Base-by-base conservation (phyloP, 345 rosid genomes). In the Turnera subulata region DNA sequence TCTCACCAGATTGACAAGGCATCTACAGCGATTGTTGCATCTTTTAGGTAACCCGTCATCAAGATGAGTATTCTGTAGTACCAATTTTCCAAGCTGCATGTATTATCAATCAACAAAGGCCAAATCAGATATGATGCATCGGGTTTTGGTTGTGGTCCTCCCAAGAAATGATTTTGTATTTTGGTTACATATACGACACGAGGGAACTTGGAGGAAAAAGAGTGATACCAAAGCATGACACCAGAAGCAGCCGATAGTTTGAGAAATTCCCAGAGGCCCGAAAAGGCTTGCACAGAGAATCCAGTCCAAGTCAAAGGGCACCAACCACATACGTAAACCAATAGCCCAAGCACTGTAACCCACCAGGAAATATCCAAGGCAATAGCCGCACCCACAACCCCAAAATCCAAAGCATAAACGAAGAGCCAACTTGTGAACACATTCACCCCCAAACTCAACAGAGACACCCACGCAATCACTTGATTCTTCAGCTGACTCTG, bases 191-290 rank as follows among this genome's bases (percentile, higher is more conserved):
- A n/a, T n/a, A n/a, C n/a, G n/a, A n/a, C n/a, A n/a, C n/a, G n/a
- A n/a, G n/a, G n/a, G n/a, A n/a, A n/a, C n/a, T n/a, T n/a, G n/a
- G n/a, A n/a, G n/a, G n/a, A n/a, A n/a, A n/a, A n/a, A n/a, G n/a
- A n/a, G n/a, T n/a, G n/a, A 29, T 64, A 90, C 97, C 91, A 90
- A 11, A 90, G 68, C 95, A 84, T 87, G 73, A 87, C 73, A 0
- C 97, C 97, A 15, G 97, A 86, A 21, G 97, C 83, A 14, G 79
- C 70, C 20, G 97, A 90, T 51, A 90, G 90, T 58, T 83, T 86
- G 35, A 72, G 24, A 47, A 83, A 84, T 46, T 84, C 86, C 95
- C 93, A 82, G 9, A 87, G 84, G 10, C 86, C 90, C 51, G 80
- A 65, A 55, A 90, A 87, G 6, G 97, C 95, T 68, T 84, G 84